Conservation (phyloP, 2,329 filamentous ascomycete species). For the Aspergillus versicolor region DNA sequence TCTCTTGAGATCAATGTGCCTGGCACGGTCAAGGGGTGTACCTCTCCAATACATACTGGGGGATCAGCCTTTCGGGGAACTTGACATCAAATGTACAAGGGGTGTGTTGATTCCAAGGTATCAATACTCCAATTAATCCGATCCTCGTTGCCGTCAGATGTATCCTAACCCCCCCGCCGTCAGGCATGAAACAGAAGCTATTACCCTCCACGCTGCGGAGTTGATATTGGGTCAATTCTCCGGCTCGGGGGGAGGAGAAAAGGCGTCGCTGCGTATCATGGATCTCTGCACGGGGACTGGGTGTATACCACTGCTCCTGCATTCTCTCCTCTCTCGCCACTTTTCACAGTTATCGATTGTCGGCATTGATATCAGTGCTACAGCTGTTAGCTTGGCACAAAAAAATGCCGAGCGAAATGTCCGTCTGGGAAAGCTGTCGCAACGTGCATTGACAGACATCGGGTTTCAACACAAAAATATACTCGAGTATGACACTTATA, state of each 20-base stretch:
- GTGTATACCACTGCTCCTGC: conserved; percentile 79
- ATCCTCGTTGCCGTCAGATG: not conserved
- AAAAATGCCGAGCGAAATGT: conserved; percentile 62
- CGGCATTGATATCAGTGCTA: conserved; percentile 71
- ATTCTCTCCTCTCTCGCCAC: conserved; percentile 55
- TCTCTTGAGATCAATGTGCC: conserved; percentile 39
- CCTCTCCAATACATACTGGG: conserved; percentile 90
- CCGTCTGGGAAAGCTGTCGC: conserved; percentile 23
- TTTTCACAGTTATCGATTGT: conserved; percentile 51
- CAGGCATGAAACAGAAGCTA: conserved; percentile 69
- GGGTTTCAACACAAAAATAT: conserved; percentile 51
- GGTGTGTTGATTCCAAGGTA: conserved; percentile 82
- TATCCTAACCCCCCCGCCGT: not conserved
- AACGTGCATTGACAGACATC: conserved; percentile 35
- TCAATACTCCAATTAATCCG: not conserved
- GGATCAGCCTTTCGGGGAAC: conserved; percentile 78
- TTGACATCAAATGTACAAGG: conserved; percentile 73
- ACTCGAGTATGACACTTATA: conserved; percentile 17
- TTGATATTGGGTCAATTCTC: conserved; percentile 34
- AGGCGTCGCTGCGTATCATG: conserved; percentile 58
- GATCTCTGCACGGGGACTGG: conserved; percentile 91
- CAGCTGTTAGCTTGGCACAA: conserved; percentile 64
- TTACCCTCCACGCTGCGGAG: conserved; percentile 57
- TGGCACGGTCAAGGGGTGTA: conserved; percentile 57
- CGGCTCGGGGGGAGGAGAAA: not conserved